Conservation (phyloP, 164 flowering plant genomes). For the Nymphaea colorata region DNA sequence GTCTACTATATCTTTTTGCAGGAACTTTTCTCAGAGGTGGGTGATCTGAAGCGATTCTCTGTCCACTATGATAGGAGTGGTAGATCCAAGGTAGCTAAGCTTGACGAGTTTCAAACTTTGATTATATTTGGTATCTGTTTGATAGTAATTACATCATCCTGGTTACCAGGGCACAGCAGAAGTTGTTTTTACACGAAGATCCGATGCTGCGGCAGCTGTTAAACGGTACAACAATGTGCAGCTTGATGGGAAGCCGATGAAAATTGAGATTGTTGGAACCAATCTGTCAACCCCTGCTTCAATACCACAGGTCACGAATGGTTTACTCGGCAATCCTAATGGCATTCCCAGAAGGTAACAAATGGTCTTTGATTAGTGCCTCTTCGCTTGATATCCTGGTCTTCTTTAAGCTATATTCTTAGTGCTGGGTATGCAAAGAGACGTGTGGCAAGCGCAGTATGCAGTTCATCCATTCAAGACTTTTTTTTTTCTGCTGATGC, state of each 20-base stretch:
- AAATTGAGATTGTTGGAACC: slow-evolving; percentile 91
- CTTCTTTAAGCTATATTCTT: no score
- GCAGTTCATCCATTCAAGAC: no score
- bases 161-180: slow-evolving; percentile 78
- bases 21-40: slow-evolving; percentile 93
- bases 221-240: slow-evolving; percentile 94
- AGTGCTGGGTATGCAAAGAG: no score
- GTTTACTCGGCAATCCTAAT: slow-evolving; percentile 31
- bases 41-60: slow-evolving; percentile 66
- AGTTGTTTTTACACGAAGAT: slow-evolving; percentile 56
- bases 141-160: slow-evolving; percentile 14
- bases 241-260: slow-evolving; percentile 99
- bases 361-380: no score
- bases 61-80: slow-evolving; percentile 94
- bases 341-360: slow-evolving; percentile 39
- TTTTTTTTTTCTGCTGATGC: no score
- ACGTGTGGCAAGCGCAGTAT: no score
- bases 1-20: slow-evolving; percentile 10
- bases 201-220: slow-evolving; percentile 77
- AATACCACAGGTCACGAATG: slow-evolving; percentile 25
- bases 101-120: slow-evolving; percentile 11
- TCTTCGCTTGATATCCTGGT: background rate
- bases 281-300: slow-evolving; percentile 48
- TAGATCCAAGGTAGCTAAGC: slow-evolving; percentile 80
- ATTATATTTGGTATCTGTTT: slow-evolving; percentile 8